These are phyloP conservation scores for Fusarium cyanostomum DNA, from an alignment of 2,329 filamentous ascomycete genomes.

Conservation along the genomic window DNA sequence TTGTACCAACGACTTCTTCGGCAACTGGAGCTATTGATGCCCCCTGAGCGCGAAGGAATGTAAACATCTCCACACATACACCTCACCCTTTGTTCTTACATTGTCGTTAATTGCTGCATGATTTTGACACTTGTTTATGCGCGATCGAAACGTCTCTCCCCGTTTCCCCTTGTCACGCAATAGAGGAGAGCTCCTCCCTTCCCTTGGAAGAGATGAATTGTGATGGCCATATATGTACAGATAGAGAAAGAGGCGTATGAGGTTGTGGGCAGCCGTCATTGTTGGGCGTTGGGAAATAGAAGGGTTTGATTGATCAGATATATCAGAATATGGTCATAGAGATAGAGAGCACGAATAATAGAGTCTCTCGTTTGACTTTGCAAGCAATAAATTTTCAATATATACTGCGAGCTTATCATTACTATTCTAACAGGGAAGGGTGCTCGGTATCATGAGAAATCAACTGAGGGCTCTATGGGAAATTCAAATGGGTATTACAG, in stretches of 20 bases:
- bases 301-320: conserved; percentile 36
- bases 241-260: conserved; percentile 35
- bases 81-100: conserved; percentile 20
- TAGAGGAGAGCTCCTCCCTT: conserved; percentile 25
- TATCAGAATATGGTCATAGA: conserved; percentile 40
- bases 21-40: conserved; percentile 69
- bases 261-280: conserved; percentile 37
- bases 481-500: not conserved
- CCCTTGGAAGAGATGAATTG: conserved; percentile 23
- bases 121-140: conserved; percentile 23
- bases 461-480: not conserved
- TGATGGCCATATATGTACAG: conserved; percentile 43
- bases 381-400: not conserved
- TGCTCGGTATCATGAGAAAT: not conserved
- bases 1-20: conserved; percentile 89
- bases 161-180: conserved; percentile 18
- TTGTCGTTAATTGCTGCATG: conserved; percentile 31
- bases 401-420: not conserved
- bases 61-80: conserved; percentile 36
- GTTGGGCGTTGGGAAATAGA: conserved; percentile 47
- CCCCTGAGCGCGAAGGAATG: conserved; percentile 43
- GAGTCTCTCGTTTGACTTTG: conserved; percentile 37
- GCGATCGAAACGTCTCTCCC: conserved; percentile 15
- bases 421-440: not conserved
- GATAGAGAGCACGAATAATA: conserved; percentile 40